Conservation (phyloP, 2,329 filamentous ascomycete genomes). For the Escovopsis sp. region DNA sequence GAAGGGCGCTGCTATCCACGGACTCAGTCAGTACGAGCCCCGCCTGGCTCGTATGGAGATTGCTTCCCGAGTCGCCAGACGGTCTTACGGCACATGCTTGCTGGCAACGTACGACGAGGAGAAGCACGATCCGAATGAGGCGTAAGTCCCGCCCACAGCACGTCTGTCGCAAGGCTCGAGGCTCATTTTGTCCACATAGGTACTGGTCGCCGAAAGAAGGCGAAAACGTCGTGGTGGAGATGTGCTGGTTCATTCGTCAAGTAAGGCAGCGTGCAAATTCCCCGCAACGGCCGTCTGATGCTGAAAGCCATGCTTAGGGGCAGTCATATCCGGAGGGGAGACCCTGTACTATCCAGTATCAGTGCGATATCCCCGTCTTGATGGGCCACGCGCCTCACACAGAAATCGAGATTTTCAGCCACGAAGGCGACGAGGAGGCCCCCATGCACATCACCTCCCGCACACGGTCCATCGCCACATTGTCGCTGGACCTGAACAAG, state of each 20-base stretch:
- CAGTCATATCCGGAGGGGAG: conserved; percentile 23
- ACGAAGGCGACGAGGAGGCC: conserved; percentile 16
- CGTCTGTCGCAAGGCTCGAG: conserved; percentile 5
- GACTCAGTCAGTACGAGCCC: conserved; percentile 18
- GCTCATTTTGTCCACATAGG: conserved; percentile 8
- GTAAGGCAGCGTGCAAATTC: conserved; percentile 9
- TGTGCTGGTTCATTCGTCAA: conserved; percentile 27
- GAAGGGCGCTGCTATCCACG: conserved; percentile 33
- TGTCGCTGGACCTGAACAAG: conserved; percentile 21
- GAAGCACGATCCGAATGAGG: conserved; percentile 22
- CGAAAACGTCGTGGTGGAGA: conserved; percentile 21
- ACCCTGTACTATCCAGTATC: conserved; percentile 22
- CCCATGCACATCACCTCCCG: conserved; percentile 17
- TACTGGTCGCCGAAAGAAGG: conserved; percentile 25
- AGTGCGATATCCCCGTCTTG: conserved; percentile 23
- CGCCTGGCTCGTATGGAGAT: conserved; percentile 15
- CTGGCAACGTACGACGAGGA: conserved; percentile 21
- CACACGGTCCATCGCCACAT: conserved; percentile 19
- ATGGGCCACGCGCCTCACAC: conserved; percentile 21
- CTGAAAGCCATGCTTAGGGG: conserved; percentile 12
- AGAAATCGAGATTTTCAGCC: conserved; percentile 24
- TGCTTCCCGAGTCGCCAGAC: conserved; percentile 21
- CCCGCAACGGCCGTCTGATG: neutral
- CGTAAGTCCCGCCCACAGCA: conserved; percentile 13
- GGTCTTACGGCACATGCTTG: conserved; percentile 23